Conservation (phyloP, 108 stramenopile species). For the Nitzschia palea region DNA sequence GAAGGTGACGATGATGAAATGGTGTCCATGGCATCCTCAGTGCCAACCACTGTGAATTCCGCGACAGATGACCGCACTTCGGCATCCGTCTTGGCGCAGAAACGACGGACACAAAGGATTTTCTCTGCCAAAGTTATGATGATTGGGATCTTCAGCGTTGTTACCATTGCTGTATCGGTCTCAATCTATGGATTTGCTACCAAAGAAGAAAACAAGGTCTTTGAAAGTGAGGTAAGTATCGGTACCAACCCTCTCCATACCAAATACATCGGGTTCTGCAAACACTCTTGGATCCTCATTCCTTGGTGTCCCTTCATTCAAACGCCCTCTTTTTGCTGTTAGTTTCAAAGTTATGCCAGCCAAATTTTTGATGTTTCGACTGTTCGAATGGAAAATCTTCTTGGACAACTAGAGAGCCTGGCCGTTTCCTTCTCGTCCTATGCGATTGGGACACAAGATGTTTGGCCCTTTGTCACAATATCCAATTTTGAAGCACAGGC, state of each 20-base stretch:
- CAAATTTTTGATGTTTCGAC: background rate
- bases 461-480: slow-evolving; percentile 5
- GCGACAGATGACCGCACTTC: slow-evolving; percentile 1
- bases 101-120: background rate
- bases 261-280: too few species aligned
- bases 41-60: slow-evolving; percentile 2
- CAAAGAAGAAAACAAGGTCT: background rate
- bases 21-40: slow-evolving; percentile 5
- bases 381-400: slow-evolving; percentile 4
- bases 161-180: background rate
- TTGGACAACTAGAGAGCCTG: background rate
- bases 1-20: background rate
- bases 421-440: slow-evolving; percentile 1
- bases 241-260: too few species aligned
- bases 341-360: background rate
- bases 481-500: slow-evolving; percentile 8
- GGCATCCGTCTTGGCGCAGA: background rate
- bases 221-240: slow-evolving; percentile 6
- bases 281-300: too few species aligned
- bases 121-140: slow-evolving; percentile 6
- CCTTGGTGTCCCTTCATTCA: too few species aligned
- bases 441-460: background rate
- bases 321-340: background rate
- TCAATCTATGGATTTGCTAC: slow-evolving; percentile 10
- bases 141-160: background rate